Evolutionary conservation across 192 early-diverging fungal species (phyloP), one percentile per base, ranked within the genome.

Genomic region (Linnemannia exigua): DNA sequence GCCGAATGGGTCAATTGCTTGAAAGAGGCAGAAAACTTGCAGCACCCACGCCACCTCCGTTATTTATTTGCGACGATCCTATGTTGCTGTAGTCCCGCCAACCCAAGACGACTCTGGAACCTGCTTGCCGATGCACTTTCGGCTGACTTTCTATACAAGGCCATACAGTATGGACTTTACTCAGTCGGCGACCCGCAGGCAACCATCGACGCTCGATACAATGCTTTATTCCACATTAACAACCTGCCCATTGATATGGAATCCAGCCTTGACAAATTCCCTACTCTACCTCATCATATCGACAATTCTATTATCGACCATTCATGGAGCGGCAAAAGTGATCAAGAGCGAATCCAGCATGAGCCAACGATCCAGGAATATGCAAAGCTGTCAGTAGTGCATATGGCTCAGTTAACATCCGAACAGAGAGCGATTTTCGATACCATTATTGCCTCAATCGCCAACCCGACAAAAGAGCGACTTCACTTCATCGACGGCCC

Each of bases 401-500:
- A 48, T 16, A 1, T 20, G 6, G 14, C 14, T 51, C 50, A 19
- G 7, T 48, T 7, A 7, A 48, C 47, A 48, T 16, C 47, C 12
- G 5, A 51, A 51, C 50, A 51, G 50, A 19, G 1, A 51, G 1
- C 19, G 3, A 51, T 20, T 1, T 51, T 51, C 47, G 16, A 48
- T 16, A 48, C 47, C 6, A 7, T 48, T 1, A 16, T 51, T 17
- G 3, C 50, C 3, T 19, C 50, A 19, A 51, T 20, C 19, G 3
- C 41, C 9, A 0, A 19, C 50, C 3, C 47, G 16, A 48, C 0
- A 51, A 51, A 2, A 22, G 46, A 70, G 51, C 70, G 19, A 50
- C 20, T 68, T 11, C 67, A 67, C 47, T 80, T 79, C 7, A 78
- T 77, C 38, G 82, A 75, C 79, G 84, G 50, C 38, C 84, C 70